Percentiles rank a stretch among this genome's conserved stretches.
These are phyloP conservation scores for Claviceps sp. DNA, from an alignment of 2,329 filamentous ascomycete species.

Conservation along the genomic window DNA sequence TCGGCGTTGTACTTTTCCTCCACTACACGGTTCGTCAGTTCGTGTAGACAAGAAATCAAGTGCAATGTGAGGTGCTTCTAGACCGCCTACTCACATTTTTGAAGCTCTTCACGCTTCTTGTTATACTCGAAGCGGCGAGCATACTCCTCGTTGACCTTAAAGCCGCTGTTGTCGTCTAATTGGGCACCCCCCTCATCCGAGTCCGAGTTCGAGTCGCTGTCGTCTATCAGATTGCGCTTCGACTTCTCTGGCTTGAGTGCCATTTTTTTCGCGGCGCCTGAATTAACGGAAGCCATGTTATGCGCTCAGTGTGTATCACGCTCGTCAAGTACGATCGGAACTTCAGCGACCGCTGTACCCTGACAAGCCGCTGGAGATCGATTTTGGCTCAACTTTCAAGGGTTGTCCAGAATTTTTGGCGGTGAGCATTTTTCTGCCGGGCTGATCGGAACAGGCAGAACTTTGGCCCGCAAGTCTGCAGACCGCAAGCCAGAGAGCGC, in stretches of 20 bases:
- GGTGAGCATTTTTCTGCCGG: conserved; percentile 15
- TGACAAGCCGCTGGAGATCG: not conserved
- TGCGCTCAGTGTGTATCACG: not conserved
- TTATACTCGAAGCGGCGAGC: conserved; percentile 89
- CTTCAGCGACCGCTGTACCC: not conserved
- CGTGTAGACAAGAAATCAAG: not conserved
- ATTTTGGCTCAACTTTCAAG: not conserved
- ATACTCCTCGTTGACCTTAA: conserved; percentile 86
- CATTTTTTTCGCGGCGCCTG: conserved; percentile 1
- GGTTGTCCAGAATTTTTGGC: conserved; percentile 18
- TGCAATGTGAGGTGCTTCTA: not conserved
- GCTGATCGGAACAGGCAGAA: conserved; percentile 1
- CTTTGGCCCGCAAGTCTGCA: not conserved
- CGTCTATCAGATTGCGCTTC: conserved; percentile 42
- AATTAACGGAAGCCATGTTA: conserved; percentile 8
- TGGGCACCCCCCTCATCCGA: conserved; percentile 30
- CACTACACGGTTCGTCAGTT: conserved; percentile 36
- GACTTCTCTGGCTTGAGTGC: conserved; percentile 18
- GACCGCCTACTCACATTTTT: conserved; percentile 40
- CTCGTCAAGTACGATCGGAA: not conserved
- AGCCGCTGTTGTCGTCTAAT: conserved; percentile 29
- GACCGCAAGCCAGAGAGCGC: not conserved
- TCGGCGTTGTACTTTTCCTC: conserved; percentile 67
- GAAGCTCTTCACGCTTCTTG: conserved; percentile 84
- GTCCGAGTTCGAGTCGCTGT: conserved; percentile 39